Base-by-base conservation (phyloP, 108 stramenopile species). In the Stephanodiscus minutulus region DNA sequence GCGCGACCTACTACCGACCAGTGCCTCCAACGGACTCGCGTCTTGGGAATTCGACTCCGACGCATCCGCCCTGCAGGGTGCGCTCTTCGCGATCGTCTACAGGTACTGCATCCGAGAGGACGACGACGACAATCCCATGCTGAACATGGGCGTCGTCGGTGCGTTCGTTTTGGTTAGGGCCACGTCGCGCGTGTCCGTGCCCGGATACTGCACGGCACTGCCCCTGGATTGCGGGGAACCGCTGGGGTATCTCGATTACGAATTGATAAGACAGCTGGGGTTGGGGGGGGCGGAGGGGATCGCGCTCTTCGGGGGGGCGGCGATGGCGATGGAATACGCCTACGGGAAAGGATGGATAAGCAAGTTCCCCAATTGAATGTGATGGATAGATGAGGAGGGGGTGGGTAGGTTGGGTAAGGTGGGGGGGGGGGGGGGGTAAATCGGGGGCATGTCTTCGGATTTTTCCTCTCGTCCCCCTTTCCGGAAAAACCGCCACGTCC, bases 11-110 rank as follows among this genome's bases (percentile, higher is more conserved):
- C 58, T 39, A 4, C 73, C n/a, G 36, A n/a, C n/a, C n/a, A n/a
- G n/a, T n/a, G n/a, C n/a, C n/a, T n/a, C 58, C 6, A 61, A 78
- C 36, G 81, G 79, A 35, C 1, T 85, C 9, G 85, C 90, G 17
- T 80, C 90, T 29, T 93, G 85, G 83, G 92, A 93, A 70, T 89
- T 91, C 43, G 86, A 86, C 39, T 89, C 88, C 2, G 92, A 93
- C 43, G 83, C 84, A 82, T 85, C 86, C 8, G 77, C 84, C 12
- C 18, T 93, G 5, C 65, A 84, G 56, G 82, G 76, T 58, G 87
- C 81, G 25, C 56, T 93, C 0, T 93, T 93, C 87, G 92, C 92
- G 18, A 89, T 93, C 62, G 88, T 90, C 0, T 93, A 93, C 64
- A 67, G 92, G 25, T 93, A 91, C 66, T 85, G 83, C 43, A 64